Conservation (phyloP, 2,329 filamentous ascomycete genomes). For the Tolypocladium ovalisporum region DNA sequence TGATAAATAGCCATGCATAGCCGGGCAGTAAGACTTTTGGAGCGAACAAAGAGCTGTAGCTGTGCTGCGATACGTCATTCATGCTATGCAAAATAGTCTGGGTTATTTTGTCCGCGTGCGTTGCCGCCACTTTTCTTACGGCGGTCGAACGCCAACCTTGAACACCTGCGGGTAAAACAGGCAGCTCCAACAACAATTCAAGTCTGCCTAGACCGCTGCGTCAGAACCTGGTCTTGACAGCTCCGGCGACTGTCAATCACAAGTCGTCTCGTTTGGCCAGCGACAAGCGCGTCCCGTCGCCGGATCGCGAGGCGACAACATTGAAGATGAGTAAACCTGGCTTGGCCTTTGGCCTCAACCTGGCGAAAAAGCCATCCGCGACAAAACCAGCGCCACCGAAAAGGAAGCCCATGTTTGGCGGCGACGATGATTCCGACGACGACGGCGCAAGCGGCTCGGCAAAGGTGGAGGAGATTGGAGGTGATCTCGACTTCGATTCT, state of each 20-base stretch:
- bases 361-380: conserved; percentile 44
- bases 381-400: conserved; percentile 38
- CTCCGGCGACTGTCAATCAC: not conserved
- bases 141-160: not conserved
- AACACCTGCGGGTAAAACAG: not conserved
- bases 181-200: not conserved
- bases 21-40: no score
- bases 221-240: not conserved
- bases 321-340: conserved; percentile 35
- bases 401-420: conserved; percentile 47
- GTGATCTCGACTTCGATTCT: conserved; percentile 40
- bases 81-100: not conserved
- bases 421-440: conserved; percentile 44
- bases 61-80: not conserved
- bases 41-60: not conserved
- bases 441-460: conserved; percentile 25
- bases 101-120: not conserved
- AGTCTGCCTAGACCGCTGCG: not conserved
- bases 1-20: not conserved
- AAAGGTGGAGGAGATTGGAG: conserved; percentile 49
- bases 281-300: not conserved
- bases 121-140: not conserved
- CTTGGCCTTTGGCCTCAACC: conserved; percentile 45
- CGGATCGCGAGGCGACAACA: not conserved
- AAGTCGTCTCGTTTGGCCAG: not conserved